phyloP scores from a whole-genome alignment of 129 eudicot species.

The Escallonia herrerae region DNA sequence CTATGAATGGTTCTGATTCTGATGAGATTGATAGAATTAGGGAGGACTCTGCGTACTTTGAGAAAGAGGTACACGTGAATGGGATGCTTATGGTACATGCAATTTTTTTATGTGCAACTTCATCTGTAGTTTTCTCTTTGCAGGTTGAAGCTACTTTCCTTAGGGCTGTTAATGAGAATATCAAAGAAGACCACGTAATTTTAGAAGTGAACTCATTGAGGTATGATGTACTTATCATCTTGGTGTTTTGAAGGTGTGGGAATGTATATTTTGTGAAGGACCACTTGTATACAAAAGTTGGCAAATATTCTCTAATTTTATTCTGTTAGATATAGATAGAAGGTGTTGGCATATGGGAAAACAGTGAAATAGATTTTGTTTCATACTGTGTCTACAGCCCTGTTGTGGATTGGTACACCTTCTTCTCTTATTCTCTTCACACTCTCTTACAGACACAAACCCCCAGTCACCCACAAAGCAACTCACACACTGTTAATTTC shows the following conservation, averaged over 20 bases:
- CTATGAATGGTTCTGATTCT: conserved; percentile 47
- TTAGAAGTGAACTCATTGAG: conserved; percentile 87
- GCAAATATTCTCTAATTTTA: too few species aligned
- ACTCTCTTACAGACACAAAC: too few species aligned
- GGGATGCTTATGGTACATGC: conserved; percentile 3
- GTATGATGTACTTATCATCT: conserved; percentile 20
- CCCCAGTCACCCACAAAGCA: too few species aligned
- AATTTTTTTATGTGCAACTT: conserved; percentile 8
- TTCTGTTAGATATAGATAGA: too few species aligned
- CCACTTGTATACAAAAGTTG: too few species aligned
- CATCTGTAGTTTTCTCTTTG: background rate
- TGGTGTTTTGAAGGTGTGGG: background rate
- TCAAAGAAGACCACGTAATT: conserved; percentile 62
- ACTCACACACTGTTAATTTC: too few species aligned
- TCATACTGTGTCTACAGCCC: too few species aligned
- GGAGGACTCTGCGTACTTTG: conserved; percentile 58
- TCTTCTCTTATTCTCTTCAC: too few species aligned
- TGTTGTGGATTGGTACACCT: too few species aligned
- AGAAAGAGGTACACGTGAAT: conserved; percentile 50
- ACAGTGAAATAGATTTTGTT: too few species aligned
- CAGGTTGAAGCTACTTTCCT: conserved; percentile 85
- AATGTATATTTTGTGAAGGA: background rate
- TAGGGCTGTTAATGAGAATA: conserved; percentile 73
- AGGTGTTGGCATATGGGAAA: too few species aligned
- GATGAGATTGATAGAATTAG: conserved; percentile 36